Conservation (phyloP, 2,329 filamentous ascomycete genomes). For the Colletotrichum brevisporum region DNA sequence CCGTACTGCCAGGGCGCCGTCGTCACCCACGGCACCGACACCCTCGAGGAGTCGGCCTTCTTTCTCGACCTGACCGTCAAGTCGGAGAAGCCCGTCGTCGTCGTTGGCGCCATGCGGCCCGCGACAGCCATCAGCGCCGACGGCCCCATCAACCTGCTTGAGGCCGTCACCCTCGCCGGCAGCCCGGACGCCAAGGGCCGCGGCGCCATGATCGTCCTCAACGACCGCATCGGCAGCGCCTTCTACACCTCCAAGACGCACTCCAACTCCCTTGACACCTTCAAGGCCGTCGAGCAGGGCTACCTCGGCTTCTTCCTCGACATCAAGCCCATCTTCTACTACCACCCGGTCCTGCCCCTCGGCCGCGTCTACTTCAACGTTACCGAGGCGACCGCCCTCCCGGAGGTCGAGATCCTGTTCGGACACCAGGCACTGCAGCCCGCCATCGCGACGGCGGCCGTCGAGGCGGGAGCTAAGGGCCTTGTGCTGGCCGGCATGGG, state of each 20-base stretch:
- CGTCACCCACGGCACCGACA: slow-evolving; percentile 77
- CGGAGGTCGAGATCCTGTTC: slow-evolving; percentile 70
- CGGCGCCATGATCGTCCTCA: slow-evolving; percentile 72
- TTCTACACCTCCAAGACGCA: slow-evolving; percentile 74
- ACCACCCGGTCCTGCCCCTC: slow-evolving; percentile 62
- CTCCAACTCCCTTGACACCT: slow-evolving; percentile 74
- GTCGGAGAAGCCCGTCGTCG: slow-evolving; percentile 70
- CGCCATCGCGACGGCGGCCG: slow-evolving; percentile 61
- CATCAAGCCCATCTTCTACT: slow-evolving; percentile 73
- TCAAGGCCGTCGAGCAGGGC: slow-evolving; percentile 70
- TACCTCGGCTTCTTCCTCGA: slow-evolving; percentile 71
- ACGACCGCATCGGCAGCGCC: slow-evolving; percentile 62
- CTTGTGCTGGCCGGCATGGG: slow-evolving; percentile 70
- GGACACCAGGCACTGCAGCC: slow-evolving; percentile 67
- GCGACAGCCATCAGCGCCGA: slow-evolving; percentile 74
- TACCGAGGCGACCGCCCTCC: slow-evolving; percentile 54
- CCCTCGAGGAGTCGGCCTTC: slow-evolving; percentile 74
- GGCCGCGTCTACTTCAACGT: slow-evolving; percentile 61
- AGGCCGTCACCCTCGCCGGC: slow-evolving; percentile 70
- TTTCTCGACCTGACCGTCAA: slow-evolving; percentile 72
- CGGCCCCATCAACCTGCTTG: slow-evolving; percentile 73
- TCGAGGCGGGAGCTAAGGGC: slow-evolving; percentile 65
- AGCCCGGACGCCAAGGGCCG: slow-evolving; percentile 60
- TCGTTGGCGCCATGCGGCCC: slow-evolving; percentile 75
- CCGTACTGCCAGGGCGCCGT: slow-evolving; percentile 64